Evolutionary conservation across 345 rosid genomes (phyloP).

Genomic region (Bruguiera gymnorhiza): DNA sequence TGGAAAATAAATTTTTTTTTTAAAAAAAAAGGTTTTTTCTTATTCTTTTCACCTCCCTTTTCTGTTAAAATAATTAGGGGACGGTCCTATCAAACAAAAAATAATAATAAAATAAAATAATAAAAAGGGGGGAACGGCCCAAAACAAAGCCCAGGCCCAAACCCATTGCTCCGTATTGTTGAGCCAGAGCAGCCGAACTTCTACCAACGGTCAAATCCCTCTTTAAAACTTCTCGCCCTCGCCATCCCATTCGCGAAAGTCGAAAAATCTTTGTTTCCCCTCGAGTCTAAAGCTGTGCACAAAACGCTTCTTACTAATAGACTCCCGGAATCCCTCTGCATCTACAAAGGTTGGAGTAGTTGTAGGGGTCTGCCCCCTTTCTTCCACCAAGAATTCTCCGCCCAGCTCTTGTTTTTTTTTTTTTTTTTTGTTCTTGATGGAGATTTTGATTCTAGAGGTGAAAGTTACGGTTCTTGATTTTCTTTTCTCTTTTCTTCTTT

Average conservation of each 20-base stretch:
- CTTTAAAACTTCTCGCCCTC: neutral
- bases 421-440: slow-evolving; percentile 42
- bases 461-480: slow-evolving; percentile 42
- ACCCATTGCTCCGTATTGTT: neutral
- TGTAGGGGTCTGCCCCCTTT: slow-evolving; percentile 61
- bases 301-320: slow-evolving; percentile 1
- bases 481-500: neutral
- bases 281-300: slow-evolving; percentile 21
- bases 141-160: slow-evolving; percentile 2
- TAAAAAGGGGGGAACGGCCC: neutral
- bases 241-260: neutral
- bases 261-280: neutral
- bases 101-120: no score
- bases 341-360: slow-evolving; percentile 57
- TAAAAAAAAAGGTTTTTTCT: no score
- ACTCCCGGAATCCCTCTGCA: slow-evolving; percentile 18
- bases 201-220: slow-evolving; percentile 1
- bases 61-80: no score
- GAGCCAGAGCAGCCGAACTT: neutral
- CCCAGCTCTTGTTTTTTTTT: slow-evolving; percentile 47
- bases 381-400: slow-evolving; percentile 44
- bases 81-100: no score
- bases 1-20: no score
- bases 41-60: no score
- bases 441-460: slow-evolving; percentile 27